Conservation (phyloP, 2,329 filamentous ascomycete genomes). For the Colletotrichum lindemuthianum region DNA sequence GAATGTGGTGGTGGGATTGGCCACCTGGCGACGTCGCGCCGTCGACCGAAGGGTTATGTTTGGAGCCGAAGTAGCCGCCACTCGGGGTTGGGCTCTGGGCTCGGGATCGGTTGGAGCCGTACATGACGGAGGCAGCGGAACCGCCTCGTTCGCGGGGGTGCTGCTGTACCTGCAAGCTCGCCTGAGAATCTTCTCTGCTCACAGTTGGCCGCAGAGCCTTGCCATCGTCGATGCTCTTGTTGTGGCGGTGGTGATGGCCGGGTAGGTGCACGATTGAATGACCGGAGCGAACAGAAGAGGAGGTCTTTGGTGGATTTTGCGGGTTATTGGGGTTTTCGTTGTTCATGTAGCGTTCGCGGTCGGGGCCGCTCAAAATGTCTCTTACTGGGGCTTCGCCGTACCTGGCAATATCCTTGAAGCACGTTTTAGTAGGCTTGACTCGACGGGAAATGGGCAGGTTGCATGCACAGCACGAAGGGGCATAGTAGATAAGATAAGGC, state of each 20-base stretch:
- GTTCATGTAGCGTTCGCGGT: constrained; percentile 72
- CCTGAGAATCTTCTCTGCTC: constrained; percentile 78
- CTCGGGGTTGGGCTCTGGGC: constrained; percentile 87
- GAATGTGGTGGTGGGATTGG: constrained; percentile 43
- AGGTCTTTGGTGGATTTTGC: constrained; percentile 67
- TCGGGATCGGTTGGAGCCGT: constrained; percentile 62
- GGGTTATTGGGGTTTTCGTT: constrained; percentile 53
- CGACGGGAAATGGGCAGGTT: constrained; percentile 17
- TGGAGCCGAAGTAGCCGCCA: constrained; percentile 62
- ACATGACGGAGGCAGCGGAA: constrained; percentile 52
- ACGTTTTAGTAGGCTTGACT: constrained; percentile 36
- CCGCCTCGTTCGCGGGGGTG: constrained; percentile 63
- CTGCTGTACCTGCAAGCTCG: constrained; percentile 52
- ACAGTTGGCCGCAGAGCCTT: constrained; percentile 75
- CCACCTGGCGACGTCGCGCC: constrained; percentile 67
- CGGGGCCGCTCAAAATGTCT: constrained; percentile 73
- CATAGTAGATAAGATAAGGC: constrained; percentile 35
- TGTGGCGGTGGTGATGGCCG: constrained; percentile 73
- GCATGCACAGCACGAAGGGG: constrained; percentile 20
- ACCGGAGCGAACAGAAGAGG: constrained; percentile 69
- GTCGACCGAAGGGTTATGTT: constrained; percentile 56
- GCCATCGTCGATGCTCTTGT: constrained; percentile 74
- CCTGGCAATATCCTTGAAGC: constrained; percentile 73
- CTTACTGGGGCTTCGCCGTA: constrained; percentile 83
- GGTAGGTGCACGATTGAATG: constrained; percentile 72